Evolutionary conservation across 2,329 filamentous ascomycete genomes (phyloP).

Genomic region (Microdochium trichocladiopsis): DNA sequence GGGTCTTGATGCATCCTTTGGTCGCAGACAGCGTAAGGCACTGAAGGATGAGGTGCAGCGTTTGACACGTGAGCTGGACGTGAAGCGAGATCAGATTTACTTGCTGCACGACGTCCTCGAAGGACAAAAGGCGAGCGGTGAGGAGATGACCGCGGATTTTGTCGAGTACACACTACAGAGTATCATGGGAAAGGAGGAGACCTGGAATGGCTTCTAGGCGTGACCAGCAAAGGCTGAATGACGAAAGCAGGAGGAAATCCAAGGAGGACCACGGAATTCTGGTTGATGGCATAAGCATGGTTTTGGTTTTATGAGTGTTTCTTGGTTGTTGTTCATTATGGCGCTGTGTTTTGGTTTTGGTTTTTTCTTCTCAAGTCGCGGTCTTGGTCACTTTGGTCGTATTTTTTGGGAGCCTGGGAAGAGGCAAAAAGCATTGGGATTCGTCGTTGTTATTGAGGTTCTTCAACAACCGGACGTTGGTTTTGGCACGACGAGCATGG

Average conservation of each 20-base stretch:
- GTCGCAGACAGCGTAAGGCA: conserved; percentile 55
- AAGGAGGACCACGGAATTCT: not conserved
- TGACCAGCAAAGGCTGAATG: not conserved
- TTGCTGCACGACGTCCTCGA: conserved; percentile 77
- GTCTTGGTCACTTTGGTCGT: no score
- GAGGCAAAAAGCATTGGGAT: no score
- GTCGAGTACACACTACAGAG: conserved; percentile 57
- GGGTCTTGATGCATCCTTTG: conserved; percentile 57
- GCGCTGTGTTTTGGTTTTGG: no score
- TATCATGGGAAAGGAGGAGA: conserved; percentile 28
- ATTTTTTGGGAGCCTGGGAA: no score
- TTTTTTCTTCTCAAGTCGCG: no score
- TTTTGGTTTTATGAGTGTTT: not conserved
- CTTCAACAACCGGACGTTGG: not conserved
- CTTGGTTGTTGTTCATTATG: not conserved
- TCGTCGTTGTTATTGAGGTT: not conserved
- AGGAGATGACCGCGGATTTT: conserved; percentile 55
- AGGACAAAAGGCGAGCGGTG: conserved; percentile 62
- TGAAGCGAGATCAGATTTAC: conserved; percentile 76
- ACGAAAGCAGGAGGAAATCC: no score
- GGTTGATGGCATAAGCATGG: not conserved
- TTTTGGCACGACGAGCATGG: not conserved
- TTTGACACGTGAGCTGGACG: conserved; percentile 57
- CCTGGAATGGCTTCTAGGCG: conserved; percentile 15
- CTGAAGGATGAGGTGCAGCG: conserved; percentile 55